Percentiles rank a stretch among this genome's conserved stretches.
Evolutionary conservation across 1,284 basidiomycete species (phyloP).

Genomic region (Ceratobasidium theobromae): DNA sequence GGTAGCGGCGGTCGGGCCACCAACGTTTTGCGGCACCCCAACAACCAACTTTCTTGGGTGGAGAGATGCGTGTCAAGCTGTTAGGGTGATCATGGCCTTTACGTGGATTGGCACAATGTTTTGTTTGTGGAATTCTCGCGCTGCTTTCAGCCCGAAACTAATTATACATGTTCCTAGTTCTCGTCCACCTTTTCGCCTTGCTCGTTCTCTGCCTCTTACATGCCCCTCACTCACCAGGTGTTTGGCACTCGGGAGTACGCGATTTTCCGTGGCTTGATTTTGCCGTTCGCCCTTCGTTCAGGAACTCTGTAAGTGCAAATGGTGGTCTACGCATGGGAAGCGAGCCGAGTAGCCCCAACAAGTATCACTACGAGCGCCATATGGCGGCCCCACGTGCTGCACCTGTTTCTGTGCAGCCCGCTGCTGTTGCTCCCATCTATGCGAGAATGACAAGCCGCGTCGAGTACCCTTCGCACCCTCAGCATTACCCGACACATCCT

Average conservation of each 20-base stretch:
- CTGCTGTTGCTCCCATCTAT: conserved; percentile 8
- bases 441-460: conserved; percentile 18
- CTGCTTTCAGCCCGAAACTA: background rate
- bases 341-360: conserved; percentile 20
- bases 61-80: conserved; percentile 13
- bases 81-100: conserved; percentile 21
- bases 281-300: conserved; percentile 16
- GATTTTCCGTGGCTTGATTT: conserved; percentile 29
- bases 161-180: background rate
- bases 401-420: conserved; percentile 23
- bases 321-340: conserved; percentile 29
- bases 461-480: background rate
- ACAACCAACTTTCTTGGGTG: background rate
- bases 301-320: conserved; percentile 25
- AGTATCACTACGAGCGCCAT: conserved; percentile 29
- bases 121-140: background rate
- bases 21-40: background rate
- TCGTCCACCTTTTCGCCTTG: conserved; percentile 17
- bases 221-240: conserved; percentile 10
- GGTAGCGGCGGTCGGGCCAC: conserved; percentile 13
- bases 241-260: conserved; percentile 27
- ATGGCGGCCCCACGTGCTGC: background rate
- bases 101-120: conserved; percentile 16
- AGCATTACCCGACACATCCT: conserved; percentile 2
- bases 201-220: conserved; percentile 26